Evolutionary conservation across 1,284 basidiomycete species (phyloP), one percentile per base, ranked within the genome.

Genomic region (Fomitopsis schrenkii): DNA sequence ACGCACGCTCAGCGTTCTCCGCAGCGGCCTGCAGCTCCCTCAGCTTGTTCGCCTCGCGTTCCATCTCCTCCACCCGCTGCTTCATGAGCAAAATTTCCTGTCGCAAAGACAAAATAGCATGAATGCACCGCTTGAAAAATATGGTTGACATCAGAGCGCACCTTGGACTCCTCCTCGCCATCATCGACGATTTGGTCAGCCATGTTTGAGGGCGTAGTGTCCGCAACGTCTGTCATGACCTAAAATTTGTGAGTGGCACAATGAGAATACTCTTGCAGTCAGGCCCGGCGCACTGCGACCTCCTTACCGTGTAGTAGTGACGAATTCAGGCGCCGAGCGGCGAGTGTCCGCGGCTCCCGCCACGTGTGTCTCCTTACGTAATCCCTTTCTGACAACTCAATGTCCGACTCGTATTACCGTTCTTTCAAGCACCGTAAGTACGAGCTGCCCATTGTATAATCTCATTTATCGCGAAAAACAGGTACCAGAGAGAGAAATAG

Each of bases 41-140:
- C 67, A 96, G 78, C 75, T 94, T 95, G 75, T 85, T 90, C 3
- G 94, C 94, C 74, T 96, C 94, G 57, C 86, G 83, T 74, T 96
- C 94, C 93, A 96, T 96, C 77, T 95, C 94, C 66, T 90, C 92
- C 28, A 95, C 90, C 59, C 93, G 83, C 74, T 94, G 92, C 78
- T 96, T 97, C 95, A 97, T 97, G 67, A 90, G 80, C 70, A 86
- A 77, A 60, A 91, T 91, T 80, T 91, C 89, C 89, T 91, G 58
- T 0, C n/a, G n/a, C 6, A 36, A 14, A n/a, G 19, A 50, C 42
- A 9, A 9, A 46, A 40, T 12, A 46, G 30, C 54, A 33, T 50
- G 53, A 46, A 44, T 50, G n/a, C 38, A 53, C 19, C 35, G 38
- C 50, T 41, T 57, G 35, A 50, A 26, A 55, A 41, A 35, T 44